A percentile compares a stretch with the other conserved stretches of the same genome.
Evolutionary conservation across 2,329 filamentous ascomycete species (phyloP).

Genomic region (Pyrenochaeta sp.): DNA sequence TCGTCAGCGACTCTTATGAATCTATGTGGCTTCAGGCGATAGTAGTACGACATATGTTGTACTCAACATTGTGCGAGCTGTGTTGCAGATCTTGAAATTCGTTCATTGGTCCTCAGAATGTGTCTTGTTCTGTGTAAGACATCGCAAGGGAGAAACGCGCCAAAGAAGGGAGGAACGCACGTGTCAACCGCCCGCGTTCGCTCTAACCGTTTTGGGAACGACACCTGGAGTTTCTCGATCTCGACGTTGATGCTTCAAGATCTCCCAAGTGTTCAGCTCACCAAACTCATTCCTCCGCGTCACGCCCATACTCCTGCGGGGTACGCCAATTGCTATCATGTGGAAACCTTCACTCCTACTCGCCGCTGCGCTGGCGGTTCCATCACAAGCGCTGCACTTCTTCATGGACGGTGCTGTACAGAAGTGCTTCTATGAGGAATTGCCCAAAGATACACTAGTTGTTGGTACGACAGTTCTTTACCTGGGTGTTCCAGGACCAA

Average conservation of each 20-base stretch:
- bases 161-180: conserved; percentile 20
- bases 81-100: no score
- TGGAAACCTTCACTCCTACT: conserved; percentile 66
- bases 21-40: no score
- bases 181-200: conserved; percentile 11
- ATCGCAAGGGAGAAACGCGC: not conserved
- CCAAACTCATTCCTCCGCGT: conserved; percentile 26
- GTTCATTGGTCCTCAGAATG: no score
- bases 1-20: no score
- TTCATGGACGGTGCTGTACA: conserved; percentile 85
- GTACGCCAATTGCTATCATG: conserved; percentile 32
- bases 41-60: no score
- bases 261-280: conserved; percentile 28
- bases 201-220: conserved; percentile 31
- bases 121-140: no score
- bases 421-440: conserved; percentile 98
- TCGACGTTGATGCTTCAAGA: conserved; percentile 34
- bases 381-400: conserved; percentile 89
- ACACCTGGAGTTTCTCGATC: conserved; percentile 33
- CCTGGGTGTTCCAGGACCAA: not conserved
- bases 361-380: conserved; percentile 66
- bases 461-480: conserved; percentile 67
- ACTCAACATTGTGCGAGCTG: no score
- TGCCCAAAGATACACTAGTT: conserved; percentile 96
- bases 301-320: conserved; percentile 29